Evolutionary conservation across 192 early-diverging fungal genomes (phyloP).

Genomic region (Coemansia sp.): DNA sequence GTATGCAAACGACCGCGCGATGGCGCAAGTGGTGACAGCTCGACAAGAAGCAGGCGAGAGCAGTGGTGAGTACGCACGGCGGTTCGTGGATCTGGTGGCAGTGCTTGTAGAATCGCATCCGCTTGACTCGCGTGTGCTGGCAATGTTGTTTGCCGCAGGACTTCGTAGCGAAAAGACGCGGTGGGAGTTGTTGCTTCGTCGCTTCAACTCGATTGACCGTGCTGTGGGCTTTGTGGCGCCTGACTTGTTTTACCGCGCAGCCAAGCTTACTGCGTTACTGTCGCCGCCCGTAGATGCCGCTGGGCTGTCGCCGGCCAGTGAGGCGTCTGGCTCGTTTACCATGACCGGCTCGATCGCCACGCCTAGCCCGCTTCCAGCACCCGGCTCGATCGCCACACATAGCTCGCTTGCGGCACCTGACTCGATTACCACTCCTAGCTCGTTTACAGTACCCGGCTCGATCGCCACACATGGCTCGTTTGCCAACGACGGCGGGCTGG

Average conservation of each 20-base stretch:
- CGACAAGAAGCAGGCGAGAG: constrained; percentile 48
- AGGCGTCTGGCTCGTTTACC: constrained; percentile 28
- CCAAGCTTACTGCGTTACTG: constrained; percentile 43
- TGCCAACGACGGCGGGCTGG: not conserved
- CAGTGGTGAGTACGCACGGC: constrained; percentile 42
- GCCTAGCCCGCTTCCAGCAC: no score
- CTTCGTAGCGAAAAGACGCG: constrained; percentile 40
- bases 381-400: not conserved
- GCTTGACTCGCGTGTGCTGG: constrained; percentile 35
- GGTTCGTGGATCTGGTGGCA: constrained; percentile 34
- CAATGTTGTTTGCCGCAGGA: constrained; percentile 34
- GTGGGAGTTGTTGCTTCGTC: constrained; percentile 45
- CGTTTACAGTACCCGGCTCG: not conserved
- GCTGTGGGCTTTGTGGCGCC: constrained; percentile 50
- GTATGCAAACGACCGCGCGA: constrained; percentile 31
- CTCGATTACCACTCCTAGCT: not conserved
- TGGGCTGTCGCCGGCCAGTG: constrained; percentile 37
- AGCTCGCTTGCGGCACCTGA: not conserved
- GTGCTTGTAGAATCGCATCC: constrained; percentile 30
- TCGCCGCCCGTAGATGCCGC: constrained; percentile 33
- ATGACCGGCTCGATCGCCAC: no score
- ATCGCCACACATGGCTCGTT: not conserved
- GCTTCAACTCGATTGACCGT: constrained; percentile 35
- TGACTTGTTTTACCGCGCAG: constrained; percentile 42
- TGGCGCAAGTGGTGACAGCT: constrained; percentile 34